phyloP scores from a whole-genome alignment of 1,284 basidiomycete species.

The Puccinia hordei region DNA sequence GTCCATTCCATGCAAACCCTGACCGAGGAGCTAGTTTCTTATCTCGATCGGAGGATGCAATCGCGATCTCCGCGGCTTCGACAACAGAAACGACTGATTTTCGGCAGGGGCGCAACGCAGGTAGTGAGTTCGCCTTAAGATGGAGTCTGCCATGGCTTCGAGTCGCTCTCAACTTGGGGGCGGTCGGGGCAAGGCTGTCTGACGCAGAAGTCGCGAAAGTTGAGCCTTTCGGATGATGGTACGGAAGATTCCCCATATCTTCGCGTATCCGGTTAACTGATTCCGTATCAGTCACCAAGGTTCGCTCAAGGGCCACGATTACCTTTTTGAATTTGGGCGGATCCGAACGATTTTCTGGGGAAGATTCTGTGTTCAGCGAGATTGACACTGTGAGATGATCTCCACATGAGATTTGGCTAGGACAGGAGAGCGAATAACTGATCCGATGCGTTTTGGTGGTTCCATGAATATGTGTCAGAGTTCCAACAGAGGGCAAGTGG shows the following conservation, averaged over 20 bases:
- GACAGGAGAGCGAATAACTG: slow-evolving; percentile 34
- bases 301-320: slow-evolving; percentile 5
- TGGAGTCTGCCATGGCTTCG: slow-evolving; percentile 2
- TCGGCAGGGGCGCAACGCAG: not conserved
- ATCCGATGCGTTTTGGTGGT: not conserved
- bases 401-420: slow-evolving; percentile 27
- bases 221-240: not conserved
- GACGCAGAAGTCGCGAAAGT: not conserved
- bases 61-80: slow-evolving; percentile 7
- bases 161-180: not conserved
- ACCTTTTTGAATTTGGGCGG: slow-evolving; percentile 14
- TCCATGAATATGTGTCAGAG: slow-evolving; percentile 15
- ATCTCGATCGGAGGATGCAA: not conserved
- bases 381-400: slow-evolving; percentile 23
- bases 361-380: not conserved
- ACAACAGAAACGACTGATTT: slow-evolving; percentile 9
- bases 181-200: not conserved
- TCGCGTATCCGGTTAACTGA: too few relatives aligned
- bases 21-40: not conserved
- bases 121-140: not conserved
- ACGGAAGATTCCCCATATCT: not conserved
- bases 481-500: not conserved
- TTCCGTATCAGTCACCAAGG: slow-evolving; percentile 16
- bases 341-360: not conserved
- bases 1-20: slow-evolving; percentile 18